Evolutionary conservation across 139 green algal species (phyloP).

Genomic region (Chlamydomonas sphaeroides): DNA sequence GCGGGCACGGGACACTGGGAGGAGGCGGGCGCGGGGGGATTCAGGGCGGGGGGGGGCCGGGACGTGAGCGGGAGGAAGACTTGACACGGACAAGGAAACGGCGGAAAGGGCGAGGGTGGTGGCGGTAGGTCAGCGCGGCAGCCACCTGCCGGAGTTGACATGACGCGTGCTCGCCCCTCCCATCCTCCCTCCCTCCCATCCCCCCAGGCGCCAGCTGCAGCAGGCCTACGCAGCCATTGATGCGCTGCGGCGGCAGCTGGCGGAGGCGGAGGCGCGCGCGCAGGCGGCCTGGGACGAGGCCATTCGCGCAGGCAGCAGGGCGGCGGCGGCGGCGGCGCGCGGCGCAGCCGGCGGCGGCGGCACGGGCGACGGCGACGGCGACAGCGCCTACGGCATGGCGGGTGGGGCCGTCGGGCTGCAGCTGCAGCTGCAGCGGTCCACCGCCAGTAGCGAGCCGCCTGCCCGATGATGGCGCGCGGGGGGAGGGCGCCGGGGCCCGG

Average conservation of each 20-base stretch:
- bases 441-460: no score
- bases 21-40: no score
- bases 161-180: background rate
- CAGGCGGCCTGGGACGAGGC: slow-evolving; percentile 32
- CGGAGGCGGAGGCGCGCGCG: slow-evolving; percentile 17
- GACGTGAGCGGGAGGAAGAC: no score
- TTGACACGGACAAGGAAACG: no score
- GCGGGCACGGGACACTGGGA: no score
- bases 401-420: no score
- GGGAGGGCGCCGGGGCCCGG: no score
- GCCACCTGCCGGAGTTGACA: no score
- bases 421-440: no score
- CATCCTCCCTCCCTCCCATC: background rate
- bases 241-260: slow-evolving; percentile 16
- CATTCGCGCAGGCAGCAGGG: slow-evolving; percentile 16
- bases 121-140: no score
- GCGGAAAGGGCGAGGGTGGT: no score
- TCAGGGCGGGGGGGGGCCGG: background rate
- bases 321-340: slow-evolving; percentile 24
- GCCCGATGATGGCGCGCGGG: no score
- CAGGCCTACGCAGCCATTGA: slow-evolving; percentile 28
- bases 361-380: background rate
- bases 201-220: slow-evolving; percentile 24
- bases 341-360: background rate
- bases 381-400: slow-evolving; percentile 35